A percentile compares a stretch with the other conserved stretches of the same genome.
Evolutionary conservation across 495 filamentous ascomycete species (phyloP).

Genomic region (Hypoxylon perforatum): DNA sequence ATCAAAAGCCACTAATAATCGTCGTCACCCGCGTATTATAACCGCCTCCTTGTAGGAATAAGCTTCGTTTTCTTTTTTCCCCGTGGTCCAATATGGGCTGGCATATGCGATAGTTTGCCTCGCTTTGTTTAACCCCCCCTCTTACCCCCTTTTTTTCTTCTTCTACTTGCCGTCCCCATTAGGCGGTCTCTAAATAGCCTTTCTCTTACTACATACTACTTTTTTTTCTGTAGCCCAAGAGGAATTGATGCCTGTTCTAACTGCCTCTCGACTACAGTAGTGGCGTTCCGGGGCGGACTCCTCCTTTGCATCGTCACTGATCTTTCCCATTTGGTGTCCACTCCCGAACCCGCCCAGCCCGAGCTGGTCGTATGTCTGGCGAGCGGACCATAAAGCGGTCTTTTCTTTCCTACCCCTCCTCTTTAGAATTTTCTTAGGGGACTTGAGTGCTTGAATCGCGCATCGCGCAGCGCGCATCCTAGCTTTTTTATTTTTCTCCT

Average conservation of each 20-base stretch:
- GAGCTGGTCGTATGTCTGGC: slow-evolving; percentile 41
- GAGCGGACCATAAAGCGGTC: slow-evolving; percentile 38
- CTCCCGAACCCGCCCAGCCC: slow-evolving; percentile 39
- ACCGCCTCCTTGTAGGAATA: slow-evolving; percentile 22
- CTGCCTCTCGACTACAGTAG: slow-evolving; percentile 27
- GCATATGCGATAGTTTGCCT: slow-evolving; percentile 31
- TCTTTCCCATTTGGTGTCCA: slow-evolving; percentile 41
- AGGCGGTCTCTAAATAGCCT: slow-evolving; percentile 32
- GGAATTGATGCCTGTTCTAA: slow-evolving; percentile 38
- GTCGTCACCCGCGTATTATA: slow-evolving; percentile 12
- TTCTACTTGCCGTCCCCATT: slow-evolving; percentile 19
- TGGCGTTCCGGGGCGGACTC: slow-evolving; percentile 26
- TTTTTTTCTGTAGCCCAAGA: slow-evolving; percentile 4
- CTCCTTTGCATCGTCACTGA: slow-evolving; percentile 36
- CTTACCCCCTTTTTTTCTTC: slow-evolving; percentile 27
- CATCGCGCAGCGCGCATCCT: too few species aligned
- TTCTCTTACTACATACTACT: slow-evolving; percentile 6
- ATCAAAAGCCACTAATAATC: slow-evolving; percentile 34
- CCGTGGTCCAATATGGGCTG: slow-evolving; percentile 17
- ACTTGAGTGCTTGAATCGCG: slow-evolving; percentile 26
- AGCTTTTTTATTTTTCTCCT: slow-evolving; percentile 17
- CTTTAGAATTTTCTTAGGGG: background rate
- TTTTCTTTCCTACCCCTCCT: slow-evolving; percentile 27
- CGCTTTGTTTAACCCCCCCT: slow-evolving; percentile 9
- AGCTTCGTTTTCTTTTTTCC: slow-evolving; percentile 24